Evolutionary conservation across 371 early-diverging fungal genomes (phyloP), one percentile per base, ranked within the genome.

Genomic region (Nematocida displodere): DNA sequence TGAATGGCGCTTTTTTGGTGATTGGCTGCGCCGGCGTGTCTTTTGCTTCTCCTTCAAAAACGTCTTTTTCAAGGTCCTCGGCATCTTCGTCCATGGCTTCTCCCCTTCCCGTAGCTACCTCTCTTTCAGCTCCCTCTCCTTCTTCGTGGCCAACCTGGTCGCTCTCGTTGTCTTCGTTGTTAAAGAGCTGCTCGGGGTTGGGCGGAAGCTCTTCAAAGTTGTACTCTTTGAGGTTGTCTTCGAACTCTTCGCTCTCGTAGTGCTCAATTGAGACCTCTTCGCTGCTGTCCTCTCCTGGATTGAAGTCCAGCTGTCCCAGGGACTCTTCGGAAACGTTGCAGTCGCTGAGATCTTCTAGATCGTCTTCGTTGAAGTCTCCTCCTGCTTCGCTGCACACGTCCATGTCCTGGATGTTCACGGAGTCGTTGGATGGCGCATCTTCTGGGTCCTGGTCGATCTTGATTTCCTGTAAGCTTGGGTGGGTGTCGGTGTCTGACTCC

Each of bases 211-310:
- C 56, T 47, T 54, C 81, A 29, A 66, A 42, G 31, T 71, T 63
- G 55, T 79, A 62, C 26, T 76, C 65, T 26, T 76, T 53, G 15
- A 28, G 22, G 44, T 77, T 77, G 13, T 56, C 56, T 31, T 66
- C 58, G 29, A 48, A 64, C 37, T 79, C 80, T 66, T 66, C 76
- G 29, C 78, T 77, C 20, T 79, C 80, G 52, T 82, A 82, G 26
- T 80, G 54, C 5, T 66, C 76, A 48, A 71, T 61, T 0, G 75
- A 71, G 34, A 71, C 44, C 31, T 71, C 61, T 37, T 61, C 61
- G 13, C 31, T 22, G 36, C 47, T 61, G 28, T 62, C 44, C 8
- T 71, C 75, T 44, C 31, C 75, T 62, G 67, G 61, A 0, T 31
- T 37, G 11, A 68, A 52, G 59, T 79, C 80, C 28, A 80, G 78